Conservation (phyloP, 257 asterid species). For the Scutellaria minor region DNA sequence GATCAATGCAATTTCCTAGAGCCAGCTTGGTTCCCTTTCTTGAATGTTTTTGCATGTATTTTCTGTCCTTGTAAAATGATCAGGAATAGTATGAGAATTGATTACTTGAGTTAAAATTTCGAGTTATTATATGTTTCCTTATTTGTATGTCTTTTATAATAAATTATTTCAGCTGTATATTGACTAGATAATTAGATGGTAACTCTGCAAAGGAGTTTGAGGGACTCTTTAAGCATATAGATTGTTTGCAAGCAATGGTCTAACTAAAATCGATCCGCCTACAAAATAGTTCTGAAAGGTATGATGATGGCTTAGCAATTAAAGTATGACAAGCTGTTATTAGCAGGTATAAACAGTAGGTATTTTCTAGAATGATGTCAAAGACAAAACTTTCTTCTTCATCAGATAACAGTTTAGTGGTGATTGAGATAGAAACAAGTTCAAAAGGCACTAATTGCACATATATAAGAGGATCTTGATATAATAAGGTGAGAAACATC, state of each 20-base stretch:
- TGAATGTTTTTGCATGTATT: background rate
- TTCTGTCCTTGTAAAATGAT: slow-evolving; percentile 10
- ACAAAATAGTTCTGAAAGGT: background rate
- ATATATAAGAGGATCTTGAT: slow-evolving; percentile 4
- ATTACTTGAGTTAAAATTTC: background rate
- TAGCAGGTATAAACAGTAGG: background rate
- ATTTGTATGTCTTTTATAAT: background rate
- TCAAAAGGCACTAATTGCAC: background rate
- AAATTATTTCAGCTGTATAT: background rate
- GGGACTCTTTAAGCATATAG: background rate
- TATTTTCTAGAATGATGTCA: background rate
- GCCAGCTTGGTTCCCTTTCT: background rate
- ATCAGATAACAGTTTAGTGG: background rate
- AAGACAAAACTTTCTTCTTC: slow-evolving; percentile 1
- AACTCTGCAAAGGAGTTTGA: background rate
- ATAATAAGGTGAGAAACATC: background rate
- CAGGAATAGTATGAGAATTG: background rate
- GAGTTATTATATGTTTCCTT: background rate
- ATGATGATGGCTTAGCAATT: background rate
- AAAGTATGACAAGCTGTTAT: background rate
- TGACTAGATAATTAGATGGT: slow-evolving; percentile 5
- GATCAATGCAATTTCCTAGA: background rate
- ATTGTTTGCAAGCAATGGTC: background rate
- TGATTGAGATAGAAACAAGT: background rate
- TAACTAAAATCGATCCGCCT: background rate